These are phyloP conservation scores for Cyberlindnera amylophila DNA, from an alignment of 805 yeast genomes.

Conservation along the genomic window DNA sequence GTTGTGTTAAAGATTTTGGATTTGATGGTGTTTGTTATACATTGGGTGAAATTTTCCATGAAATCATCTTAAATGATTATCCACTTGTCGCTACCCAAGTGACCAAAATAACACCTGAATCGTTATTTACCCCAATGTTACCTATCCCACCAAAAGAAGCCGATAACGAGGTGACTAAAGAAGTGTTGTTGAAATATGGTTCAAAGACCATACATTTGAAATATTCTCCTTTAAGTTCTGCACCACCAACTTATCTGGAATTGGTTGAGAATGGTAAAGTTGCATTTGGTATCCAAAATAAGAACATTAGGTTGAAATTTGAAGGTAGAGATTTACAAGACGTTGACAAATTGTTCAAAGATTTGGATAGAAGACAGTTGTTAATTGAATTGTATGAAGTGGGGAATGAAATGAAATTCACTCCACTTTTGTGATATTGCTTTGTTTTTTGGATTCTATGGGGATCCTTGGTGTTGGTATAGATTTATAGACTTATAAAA, in stretches of 20 bases:
- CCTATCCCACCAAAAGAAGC: constrained; percentile 36
- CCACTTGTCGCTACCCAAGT: constrained; percentile 54
- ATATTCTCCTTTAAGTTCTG: constrained; percentile 58
- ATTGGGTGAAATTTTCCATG: constrained; percentile 65
- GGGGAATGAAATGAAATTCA: constrained; percentile 17
- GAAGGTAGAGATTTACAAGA: constrained; percentile 17
- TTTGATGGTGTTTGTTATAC: constrained; percentile 66
- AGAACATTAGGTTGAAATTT: constrained; percentile 19
- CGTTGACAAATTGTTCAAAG: constrained; percentile 21
- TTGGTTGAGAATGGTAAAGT: constrained; percentile 71
- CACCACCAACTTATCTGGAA: constrained; percentile 79
- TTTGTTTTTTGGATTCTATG: neutral
- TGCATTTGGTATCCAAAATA: constrained; percentile 45
- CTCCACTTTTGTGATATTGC: constrained; percentile 24
- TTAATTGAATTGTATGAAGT: constrained; percentile 24
- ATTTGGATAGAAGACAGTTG: constrained; percentile 8
- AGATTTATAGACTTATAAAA: constrained; percentile 6
- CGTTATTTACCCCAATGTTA: constrained; percentile 22
- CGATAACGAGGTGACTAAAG: constrained; percentile 32
- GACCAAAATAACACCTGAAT: constrained; percentile 23
- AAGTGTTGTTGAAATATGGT: constrained; percentile 48
- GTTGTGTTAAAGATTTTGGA: constrained; percentile 75
- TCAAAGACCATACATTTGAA: constrained; percentile 57
- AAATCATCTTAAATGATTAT: constrained; percentile 55
- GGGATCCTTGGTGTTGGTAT: constrained; percentile 1